Conservation (phyloP, 257 asterid species). For the Nicotiana noctiflora region DNA sequence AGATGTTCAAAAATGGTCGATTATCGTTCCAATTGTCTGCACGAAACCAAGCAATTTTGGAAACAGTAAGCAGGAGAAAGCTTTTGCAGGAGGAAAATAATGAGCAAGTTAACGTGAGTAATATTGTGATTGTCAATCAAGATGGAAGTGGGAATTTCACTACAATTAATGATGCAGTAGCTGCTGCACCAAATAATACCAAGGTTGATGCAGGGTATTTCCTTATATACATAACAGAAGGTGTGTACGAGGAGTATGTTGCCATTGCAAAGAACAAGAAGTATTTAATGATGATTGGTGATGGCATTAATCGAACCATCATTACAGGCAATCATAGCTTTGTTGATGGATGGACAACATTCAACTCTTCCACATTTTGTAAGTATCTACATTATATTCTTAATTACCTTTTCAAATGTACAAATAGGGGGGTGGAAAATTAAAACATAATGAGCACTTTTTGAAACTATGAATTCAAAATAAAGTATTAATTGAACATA, state of each 20-base stretch:
- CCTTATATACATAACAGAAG: slow-evolving; percentile 47
- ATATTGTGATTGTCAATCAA: slow-evolving; percentile 47
- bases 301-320: slow-evolving; percentile 58
- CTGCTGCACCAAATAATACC: slow-evolving; percentile 49
- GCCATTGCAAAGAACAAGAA: slow-evolving; percentile 46
- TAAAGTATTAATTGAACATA: no score
- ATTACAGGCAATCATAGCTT: slow-evolving; percentile 64
- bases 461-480: no score
- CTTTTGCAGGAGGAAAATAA: slow-evolving; percentile 34
- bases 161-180: slow-evolving; percentile 54
- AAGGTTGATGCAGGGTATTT: slow-evolving; percentile 41
- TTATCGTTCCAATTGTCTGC: slow-evolving; percentile 42
- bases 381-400: slow-evolving; percentile 1
- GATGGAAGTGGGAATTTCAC: slow-evolving; percentile 54
- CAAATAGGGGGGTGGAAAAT: no score
- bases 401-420: neutral
- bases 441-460: no score
- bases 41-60: slow-evolving; percentile 21
- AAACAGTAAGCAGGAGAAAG: slow-evolving; percentile 30
- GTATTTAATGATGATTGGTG: slow-evolving; percentile 71
- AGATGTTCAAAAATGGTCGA: slow-evolving; percentile 20
- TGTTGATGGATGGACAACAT: slow-evolving; percentile 79
- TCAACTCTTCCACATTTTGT: slow-evolving; percentile 61
- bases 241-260: slow-evolving; percentile 63
- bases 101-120: slow-evolving; percentile 37